Percentiles rank a stretch among this genome's conserved stretches.
Conservation (phyloP, 768 basidiomycete species). For the Psilocybe cubensis region DNA sequence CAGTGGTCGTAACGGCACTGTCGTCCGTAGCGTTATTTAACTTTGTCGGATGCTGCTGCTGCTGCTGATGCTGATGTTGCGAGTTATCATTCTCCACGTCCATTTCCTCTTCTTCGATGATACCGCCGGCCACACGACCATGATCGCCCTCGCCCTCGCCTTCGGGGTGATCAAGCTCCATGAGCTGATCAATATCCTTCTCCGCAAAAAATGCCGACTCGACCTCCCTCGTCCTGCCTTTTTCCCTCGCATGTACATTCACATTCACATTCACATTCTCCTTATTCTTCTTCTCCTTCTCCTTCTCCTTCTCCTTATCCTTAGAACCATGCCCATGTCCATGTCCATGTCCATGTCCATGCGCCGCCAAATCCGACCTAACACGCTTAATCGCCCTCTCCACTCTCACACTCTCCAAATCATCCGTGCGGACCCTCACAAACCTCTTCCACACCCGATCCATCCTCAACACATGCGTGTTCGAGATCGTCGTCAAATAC, state of each 20-base stretch:
- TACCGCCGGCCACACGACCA: neutral
- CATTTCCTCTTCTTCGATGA: slow-evolving; percentile 31
- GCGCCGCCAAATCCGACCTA: slow-evolving; percentile 81
- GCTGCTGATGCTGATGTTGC: too few relatives aligned
- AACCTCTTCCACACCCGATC: slow-evolving; percentile 84
- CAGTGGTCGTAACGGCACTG: neutral
- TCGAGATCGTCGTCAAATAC: slow-evolving; percentile 81
- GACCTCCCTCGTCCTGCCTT: neutral
- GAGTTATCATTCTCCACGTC: slow-evolving; percentile 11
- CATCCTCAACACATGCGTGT: slow-evolving; percentile 62
- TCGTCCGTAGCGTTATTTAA: slow-evolving; percentile 14
- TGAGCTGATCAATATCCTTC: slow-evolving; percentile 19
- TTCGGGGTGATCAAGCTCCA: too few relatives aligned
- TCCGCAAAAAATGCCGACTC: neutral
- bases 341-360: slow-evolving; percentile 46
- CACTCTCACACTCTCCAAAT: slow-evolving; percentile 84
- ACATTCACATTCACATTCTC: neutral
- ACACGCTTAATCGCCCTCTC: slow-evolving; percentile 90
- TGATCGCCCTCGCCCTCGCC: slow-evolving; percentile 11
- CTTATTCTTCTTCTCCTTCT: neutral
- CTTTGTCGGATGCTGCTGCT: slow-evolving; percentile 16
- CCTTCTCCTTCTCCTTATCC: slow-evolving; percentile 34
- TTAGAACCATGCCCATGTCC: slow-evolving; percentile 22
- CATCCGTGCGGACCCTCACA: slow-evolving; percentile 83
- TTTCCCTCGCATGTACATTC: neutral